A percentile compares a stretch with the other conserved stretches of the same genome.
These are phyloP conservation scores for Cocos nucifera DNA, from an alignment of 176 grass and related monocot genomes.

Conservation along the genomic window DNA sequence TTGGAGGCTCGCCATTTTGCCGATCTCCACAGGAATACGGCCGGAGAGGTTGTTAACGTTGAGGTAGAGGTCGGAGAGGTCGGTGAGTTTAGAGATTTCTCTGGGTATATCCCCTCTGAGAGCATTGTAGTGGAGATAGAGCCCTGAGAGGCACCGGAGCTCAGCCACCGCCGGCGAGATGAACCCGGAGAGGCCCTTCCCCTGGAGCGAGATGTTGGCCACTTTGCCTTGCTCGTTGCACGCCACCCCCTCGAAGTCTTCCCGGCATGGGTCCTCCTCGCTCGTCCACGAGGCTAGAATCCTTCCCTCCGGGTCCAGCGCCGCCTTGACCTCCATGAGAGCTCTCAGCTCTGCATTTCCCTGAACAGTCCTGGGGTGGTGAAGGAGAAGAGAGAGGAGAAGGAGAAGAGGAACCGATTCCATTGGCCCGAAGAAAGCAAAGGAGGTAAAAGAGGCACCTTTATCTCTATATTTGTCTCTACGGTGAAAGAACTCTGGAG, in stretches of 20 bases:
- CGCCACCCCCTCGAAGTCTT: conserved; percentile 64
- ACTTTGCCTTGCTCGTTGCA: conserved; percentile 59
- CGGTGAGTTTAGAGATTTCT: conserved; percentile 35
- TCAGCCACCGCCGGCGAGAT: conserved; percentile 48
- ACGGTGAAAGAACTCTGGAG: too few species aligned
- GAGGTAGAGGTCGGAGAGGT: conserved; percentile 60
- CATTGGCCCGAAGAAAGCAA: too few species aligned
- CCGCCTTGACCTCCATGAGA: conserved; percentile 64
- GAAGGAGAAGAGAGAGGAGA: too few species aligned
- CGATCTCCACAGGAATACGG: conserved; percentile 39
- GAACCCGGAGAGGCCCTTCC: conserved; percentile 37
- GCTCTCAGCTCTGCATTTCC: conserved; percentile 32
- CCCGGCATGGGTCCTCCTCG: conserved; percentile 52
- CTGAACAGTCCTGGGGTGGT: background rate
- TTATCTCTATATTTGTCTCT: too few species aligned
- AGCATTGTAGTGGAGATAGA: conserved; percentile 78
- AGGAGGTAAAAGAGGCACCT: too few species aligned
- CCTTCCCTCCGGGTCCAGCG: conserved; percentile 42
- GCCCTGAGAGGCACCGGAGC: conserved; percentile 42
- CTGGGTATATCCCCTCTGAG: conserved; percentile 38
- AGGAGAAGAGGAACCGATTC: background rate
- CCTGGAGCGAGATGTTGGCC: conserved; percentile 54
- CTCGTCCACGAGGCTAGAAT: conserved; percentile 45
- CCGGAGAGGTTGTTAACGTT: conserved; percentile 61
- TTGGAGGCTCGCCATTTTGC: conserved; percentile 48